Percentiles rank a stretch among this genome's conserved stretches.
phyloP scores from a whole-genome alignment of 768 basidiomycete genomes.

The Mycena capillaripes region DNA sequence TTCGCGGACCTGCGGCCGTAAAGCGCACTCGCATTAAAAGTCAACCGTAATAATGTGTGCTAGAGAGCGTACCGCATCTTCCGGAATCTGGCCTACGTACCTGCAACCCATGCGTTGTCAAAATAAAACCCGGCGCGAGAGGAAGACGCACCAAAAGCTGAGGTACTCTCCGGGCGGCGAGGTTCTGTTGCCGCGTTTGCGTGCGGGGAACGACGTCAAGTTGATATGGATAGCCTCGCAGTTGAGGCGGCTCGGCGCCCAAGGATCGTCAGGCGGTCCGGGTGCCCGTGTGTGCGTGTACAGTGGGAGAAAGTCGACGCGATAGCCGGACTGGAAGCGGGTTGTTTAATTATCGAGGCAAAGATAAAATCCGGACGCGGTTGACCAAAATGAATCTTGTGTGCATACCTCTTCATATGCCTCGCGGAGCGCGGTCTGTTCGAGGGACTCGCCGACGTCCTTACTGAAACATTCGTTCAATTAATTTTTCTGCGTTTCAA shows the following conservation, averaged over 20 bases:
- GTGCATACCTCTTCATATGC: constrained; percentile 73
- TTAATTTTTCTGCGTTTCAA: background rate
- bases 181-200: constrained; percentile 24
- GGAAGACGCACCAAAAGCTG: constrained; percentile 63
- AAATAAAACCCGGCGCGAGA: background rate
- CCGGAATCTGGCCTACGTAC: constrained; percentile 51
- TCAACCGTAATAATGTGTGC: background rate
- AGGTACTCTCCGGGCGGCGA: constrained; percentile 65
- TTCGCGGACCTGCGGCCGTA: constrained; percentile 58
- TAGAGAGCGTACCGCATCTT: constrained; percentile 61
- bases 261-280: constrained; percentile 43
- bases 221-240: constrained; percentile 64
- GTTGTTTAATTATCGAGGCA: background rate
- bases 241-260: constrained; percentile 34
- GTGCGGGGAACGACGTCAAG: constrained; percentile 34
- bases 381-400: background rate
- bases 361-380: background rate
- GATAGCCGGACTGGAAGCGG: constrained; percentile 62
- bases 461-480: constrained; percentile 53
- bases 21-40: background rate
- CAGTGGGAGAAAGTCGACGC: constrained; percentile 61
- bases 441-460: constrained; percentile 74
- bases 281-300: constrained; percentile 59
- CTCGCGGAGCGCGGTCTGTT: constrained; percentile 71
- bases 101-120: background rate